Conservation (phyloP, 225 moss, liverwort and hornwort species). For the Lunularia cruciata region DNA sequence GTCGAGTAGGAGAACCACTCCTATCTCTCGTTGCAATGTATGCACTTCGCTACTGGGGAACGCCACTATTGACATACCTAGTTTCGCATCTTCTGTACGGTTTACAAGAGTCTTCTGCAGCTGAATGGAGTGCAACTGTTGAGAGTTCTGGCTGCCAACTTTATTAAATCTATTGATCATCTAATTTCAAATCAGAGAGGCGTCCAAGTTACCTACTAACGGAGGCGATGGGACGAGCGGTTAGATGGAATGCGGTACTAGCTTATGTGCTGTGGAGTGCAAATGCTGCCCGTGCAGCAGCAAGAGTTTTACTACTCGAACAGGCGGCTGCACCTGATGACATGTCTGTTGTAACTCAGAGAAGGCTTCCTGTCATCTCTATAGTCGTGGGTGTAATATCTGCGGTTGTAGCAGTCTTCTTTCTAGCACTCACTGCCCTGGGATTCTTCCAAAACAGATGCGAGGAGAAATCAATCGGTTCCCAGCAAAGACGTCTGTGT, state of each 20-base stretch:
- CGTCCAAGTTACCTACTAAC: not conserved
- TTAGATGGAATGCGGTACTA: not conserved
- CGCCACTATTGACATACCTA: not conserved
- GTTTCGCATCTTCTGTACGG: not conserved
- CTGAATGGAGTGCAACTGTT: not conserved
- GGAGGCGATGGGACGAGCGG: not conserved
- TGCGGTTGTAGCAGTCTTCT: constrained; percentile 16
- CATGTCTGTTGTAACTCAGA: not conserved
- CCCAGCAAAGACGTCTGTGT: no score
- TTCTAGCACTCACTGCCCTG: constrained; percentile 25
- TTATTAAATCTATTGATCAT: no score
- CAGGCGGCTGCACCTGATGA: not conserved
- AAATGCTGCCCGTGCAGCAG: not conserved
- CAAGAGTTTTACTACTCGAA: not conserved
- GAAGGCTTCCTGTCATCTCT: constrained; percentile 20
- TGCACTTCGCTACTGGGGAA: not conserved
- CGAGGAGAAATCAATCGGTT: constrained; percentile 13
- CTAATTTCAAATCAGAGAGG: no score
- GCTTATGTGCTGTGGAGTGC: not conserved
- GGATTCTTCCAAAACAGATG: constrained; percentile 32
- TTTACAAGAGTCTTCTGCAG: not conserved
- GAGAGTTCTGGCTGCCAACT: no score
- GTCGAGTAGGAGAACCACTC: no score
- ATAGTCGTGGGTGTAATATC: constrained; percentile 34
- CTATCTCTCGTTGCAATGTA: not conserved